Evolutionary conservation across 768 basidiomycete genomes (phyloP).

Genomic region (Collybia mongolica): DNA sequence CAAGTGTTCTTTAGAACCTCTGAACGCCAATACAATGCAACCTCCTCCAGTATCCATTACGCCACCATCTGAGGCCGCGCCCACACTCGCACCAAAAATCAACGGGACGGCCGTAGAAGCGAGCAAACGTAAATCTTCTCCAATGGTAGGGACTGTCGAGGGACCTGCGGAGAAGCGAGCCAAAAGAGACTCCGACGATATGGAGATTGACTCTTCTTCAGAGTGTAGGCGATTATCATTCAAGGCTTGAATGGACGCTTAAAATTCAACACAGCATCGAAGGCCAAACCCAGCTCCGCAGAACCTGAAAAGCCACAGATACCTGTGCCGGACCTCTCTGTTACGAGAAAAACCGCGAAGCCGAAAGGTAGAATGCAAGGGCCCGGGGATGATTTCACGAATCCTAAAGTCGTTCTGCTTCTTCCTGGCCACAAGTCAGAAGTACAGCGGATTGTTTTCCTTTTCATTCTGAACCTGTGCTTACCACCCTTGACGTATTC

Average conservation of each 20-base stretch:
- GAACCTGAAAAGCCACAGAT: conserved; percentile 10
- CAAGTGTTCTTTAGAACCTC: conserved; percentile 57
- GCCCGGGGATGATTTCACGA: conserved; percentile 40
- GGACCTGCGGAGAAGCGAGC: conserved; percentile 64
- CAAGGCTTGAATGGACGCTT: neutral
- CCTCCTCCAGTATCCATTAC: conserved; percentile 9
- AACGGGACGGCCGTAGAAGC: conserved; percentile 22
- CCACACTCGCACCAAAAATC: conserved; percentile 8
- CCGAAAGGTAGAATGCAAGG: conserved; percentile 34
- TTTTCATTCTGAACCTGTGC: neutral
- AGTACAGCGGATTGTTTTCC: conserved; percentile 26
- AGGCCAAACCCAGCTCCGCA: conserved; percentile 10
- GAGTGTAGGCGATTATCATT: conserved; percentile 23
- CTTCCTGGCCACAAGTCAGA: conserved; percentile 63
- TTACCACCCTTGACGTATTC: conserved; percentile 1
- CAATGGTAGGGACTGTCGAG: conserved; percentile 33
- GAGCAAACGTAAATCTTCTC: conserved; percentile 56
- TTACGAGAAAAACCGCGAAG: conserved; percentile 26
- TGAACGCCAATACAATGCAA: conserved; percentile 21
- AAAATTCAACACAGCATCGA: conserved; percentile 6
- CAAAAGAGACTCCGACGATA: conserved; percentile 49
- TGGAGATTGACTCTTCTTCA: conserved; percentile 39
- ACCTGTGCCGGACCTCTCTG: conserved; percentile 8
- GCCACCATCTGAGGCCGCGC: conserved; percentile 6
- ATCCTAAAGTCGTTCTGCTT: conserved; percentile 42